These are phyloP conservation scores for Telfairia occidentalis DNA, from an alignment of 331 rosid species.

Conservation along the genomic window DNA sequence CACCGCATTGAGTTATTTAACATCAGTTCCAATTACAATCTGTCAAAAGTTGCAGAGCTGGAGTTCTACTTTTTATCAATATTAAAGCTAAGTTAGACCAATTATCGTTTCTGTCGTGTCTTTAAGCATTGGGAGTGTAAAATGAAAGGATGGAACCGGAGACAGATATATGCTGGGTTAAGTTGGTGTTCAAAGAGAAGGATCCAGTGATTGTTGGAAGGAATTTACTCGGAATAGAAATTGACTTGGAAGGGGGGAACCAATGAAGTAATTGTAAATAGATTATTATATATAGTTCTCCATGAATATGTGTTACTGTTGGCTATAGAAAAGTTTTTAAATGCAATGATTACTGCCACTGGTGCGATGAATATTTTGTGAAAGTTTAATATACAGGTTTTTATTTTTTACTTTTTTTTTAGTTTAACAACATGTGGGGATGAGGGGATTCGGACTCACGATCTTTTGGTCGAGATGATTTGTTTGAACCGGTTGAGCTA, in stretches of 20 bases:
- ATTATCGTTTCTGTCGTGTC: background rate
- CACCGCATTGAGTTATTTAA: background rate
- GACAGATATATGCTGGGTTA: background rate
- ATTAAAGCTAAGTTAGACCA: too few relatives aligned
- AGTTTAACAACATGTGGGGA: too few relatives aligned
- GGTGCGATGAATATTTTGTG: background rate
- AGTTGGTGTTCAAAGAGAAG: background rate
- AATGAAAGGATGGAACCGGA: background rate
- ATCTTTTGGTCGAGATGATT: too few relatives aligned
- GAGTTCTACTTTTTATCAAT: background rate
- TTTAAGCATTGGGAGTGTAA: background rate
- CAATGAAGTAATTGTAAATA: background rate
- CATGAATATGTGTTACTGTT: background rate
- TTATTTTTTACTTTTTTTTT: too few relatives aligned
- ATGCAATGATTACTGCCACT: background rate
- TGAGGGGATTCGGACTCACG: too few relatives aligned
- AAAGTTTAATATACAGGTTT: background rate
- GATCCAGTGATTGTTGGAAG: background rate
- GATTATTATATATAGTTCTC: background rate
- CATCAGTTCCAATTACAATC: background rate
- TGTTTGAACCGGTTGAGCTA: too few relatives aligned
- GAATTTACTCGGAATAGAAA: background rate
- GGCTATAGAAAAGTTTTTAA: background rate
- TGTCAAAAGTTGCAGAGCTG: background rate
- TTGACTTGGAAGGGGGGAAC: background rate